Percentiles rank a stretch among this genome's conserved stretches.
Evolutionary conservation across 148 eudicot species (phyloP).

Genomic region (Agrostemma githago): DNA sequence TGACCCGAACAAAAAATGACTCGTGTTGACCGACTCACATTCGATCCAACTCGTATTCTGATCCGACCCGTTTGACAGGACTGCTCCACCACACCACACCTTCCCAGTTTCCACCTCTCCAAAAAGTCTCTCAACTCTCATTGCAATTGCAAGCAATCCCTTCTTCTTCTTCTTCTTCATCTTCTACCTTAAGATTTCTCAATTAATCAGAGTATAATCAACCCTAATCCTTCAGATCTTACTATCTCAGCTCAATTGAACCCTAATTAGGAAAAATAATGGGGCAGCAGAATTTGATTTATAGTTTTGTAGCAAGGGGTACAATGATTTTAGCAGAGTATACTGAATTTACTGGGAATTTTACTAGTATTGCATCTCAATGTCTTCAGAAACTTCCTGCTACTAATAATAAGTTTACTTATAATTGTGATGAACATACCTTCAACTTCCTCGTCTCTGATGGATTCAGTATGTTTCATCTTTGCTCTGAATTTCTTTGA

Average conservation of each 20-base stretch:
- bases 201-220: too few species aligned
- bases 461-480: conserved; percentile 37
- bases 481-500: not conserved
- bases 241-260: not conserved
- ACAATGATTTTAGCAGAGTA: conserved; percentile 42
- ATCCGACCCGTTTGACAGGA: too few species aligned
- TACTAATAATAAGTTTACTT: conserved; percentile 47
- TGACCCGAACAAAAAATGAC: too few species aligned
- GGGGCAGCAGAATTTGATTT: conserved; percentile 49
- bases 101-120: conserved; percentile 1
- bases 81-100: not conserved
- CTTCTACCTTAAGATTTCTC: not conserved
- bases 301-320: conserved; percentile 46
- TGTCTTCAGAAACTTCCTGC: conserved; percentile 51
- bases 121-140: conserved; percentile 8
- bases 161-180: too few species aligned
- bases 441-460: conserved; percentile 50
- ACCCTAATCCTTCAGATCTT: too few species aligned
- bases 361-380: conserved; percentile 44
- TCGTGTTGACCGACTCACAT: too few species aligned
- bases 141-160: not conserved
- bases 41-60: too few species aligned
- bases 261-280: conserved; percentile 4
- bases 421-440: conserved; percentile 51
- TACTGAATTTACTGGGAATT: conserved; percentile 46